phyloP scores from a whole-genome alignment of 306 rosid species.

The Fragaria nilgerrensis region DNA sequence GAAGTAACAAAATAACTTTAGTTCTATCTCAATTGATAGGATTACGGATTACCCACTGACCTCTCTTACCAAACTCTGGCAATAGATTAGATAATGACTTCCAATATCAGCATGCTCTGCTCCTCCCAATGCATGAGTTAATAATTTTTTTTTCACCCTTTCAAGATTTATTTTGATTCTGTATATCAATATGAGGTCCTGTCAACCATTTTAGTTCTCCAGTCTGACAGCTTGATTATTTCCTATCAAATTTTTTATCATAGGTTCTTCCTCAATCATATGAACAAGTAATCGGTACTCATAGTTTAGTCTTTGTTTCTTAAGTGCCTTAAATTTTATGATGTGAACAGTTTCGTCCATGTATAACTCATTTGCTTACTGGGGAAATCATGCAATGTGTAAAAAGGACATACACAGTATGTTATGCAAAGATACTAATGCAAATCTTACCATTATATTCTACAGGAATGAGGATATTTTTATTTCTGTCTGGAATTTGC shows the following conservation, averaged over 20 bases:
- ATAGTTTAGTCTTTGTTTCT: background rate
- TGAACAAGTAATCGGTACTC: background rate
- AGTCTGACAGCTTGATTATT: background rate
- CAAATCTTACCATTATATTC: constrained; percentile 10
- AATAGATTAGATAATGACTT: background rate
- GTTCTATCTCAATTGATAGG: too few species aligned
- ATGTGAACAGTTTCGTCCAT: background rate
- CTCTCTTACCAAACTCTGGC: background rate
- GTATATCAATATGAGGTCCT: background rate
- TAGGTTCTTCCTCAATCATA: background rate
- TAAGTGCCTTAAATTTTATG: background rate
- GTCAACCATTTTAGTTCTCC: background rate
- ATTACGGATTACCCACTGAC: background rate
- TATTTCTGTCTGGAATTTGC: constrained; percentile 91
- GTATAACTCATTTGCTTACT: background rate
- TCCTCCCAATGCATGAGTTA: background rate
- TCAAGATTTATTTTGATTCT: background rate
- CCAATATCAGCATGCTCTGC: background rate
- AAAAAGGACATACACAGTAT: background rate
- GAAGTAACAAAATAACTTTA: background rate
- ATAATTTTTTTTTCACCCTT: background rate
- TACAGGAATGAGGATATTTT: constrained; percentile 93
- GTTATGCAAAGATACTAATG: background rate
- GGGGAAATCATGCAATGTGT: background rate
- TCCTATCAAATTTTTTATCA: background rate